Evolutionary conservation across 2,329 filamentous ascomycete species (phyloP).

Genomic region (Chaetomiaceae sp.): DNA sequence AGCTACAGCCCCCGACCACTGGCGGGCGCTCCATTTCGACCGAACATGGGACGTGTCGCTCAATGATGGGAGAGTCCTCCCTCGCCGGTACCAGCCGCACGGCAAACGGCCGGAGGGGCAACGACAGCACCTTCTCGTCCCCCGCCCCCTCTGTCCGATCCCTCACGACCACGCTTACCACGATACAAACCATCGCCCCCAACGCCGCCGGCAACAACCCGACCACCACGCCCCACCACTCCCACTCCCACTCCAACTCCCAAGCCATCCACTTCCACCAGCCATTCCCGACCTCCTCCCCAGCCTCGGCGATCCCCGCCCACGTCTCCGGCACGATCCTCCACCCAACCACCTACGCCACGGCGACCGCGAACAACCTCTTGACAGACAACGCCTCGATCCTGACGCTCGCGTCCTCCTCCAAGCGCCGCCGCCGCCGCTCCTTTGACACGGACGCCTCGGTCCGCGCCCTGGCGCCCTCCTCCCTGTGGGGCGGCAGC

Average conservation of each 20-base stretch:
- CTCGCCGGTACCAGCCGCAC: constrained; percentile 71
- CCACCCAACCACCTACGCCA: constrained; percentile 67
- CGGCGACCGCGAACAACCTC: constrained; percentile 76
- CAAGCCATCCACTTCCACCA: constrained; percentile 59
- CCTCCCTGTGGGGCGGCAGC: constrained; percentile 75
- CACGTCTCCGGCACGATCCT: constrained; percentile 54
- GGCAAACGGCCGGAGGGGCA: constrained; percentile 63
- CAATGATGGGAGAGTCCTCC: constrained; percentile 54
- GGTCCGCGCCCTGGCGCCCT: constrained; percentile 76
- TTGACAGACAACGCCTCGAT: constrained; percentile 84
- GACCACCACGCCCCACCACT: constrained; percentile 37
- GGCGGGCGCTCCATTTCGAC: constrained; percentile 71
- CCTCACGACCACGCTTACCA: constrained; percentile 77
- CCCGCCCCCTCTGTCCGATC: constrained; percentile 76
- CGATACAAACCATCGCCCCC: constrained; percentile 70
- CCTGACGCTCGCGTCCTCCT: constrained; percentile 76
- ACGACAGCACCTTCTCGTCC: constrained; percentile 73
- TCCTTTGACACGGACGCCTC: constrained; percentile 84
- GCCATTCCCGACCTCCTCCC: constrained; percentile 59
- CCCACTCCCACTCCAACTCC: constrained; percentile 34
- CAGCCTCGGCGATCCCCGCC: constrained; percentile 66
- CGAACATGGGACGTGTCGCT: constrained; percentile 69
- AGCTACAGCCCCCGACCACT: constrained; percentile 49
- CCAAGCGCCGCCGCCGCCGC: constrained; percentile 68
- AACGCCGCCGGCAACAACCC: constrained; percentile 44